phyloP scores from a whole-genome alignment of 805 yeast species.

The Saturnispora zaruensis region DNA sequence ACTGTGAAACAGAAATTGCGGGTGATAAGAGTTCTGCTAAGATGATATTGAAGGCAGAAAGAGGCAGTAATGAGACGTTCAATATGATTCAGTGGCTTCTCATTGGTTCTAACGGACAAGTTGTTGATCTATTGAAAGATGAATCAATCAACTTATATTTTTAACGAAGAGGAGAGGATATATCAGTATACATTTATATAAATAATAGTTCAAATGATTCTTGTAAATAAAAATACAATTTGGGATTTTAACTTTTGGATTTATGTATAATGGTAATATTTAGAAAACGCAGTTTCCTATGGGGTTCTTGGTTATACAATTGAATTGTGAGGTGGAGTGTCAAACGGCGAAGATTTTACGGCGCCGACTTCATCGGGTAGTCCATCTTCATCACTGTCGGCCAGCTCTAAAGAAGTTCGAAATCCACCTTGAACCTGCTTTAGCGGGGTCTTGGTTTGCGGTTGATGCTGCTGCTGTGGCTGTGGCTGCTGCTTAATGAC shows the following conservation, averaged over 20 bases:
- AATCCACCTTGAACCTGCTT: not conserved
- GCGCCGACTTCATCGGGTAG: no score
- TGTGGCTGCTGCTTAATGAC: not conserved
- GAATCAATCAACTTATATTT: conserved; percentile 6
- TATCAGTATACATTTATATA: not conserved
- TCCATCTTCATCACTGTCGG: not conserved
- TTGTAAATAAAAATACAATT: not conserved
- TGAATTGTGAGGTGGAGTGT: conserved; percentile 12
- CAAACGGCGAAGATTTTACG: conserved; percentile 11
- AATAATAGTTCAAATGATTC: not conserved
- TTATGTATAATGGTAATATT: not conserved
- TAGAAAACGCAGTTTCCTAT: not conserved
- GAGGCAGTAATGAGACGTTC: conserved; percentile 46
- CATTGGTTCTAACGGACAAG: conserved; percentile 41
- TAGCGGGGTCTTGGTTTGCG: not conserved
- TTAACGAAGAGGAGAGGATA: not conserved
- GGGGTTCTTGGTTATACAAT: not conserved
- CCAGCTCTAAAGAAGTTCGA: not conserved
- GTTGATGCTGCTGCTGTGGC: not conserved
- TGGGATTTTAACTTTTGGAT: not conserved
- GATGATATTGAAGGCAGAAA: conserved; percentile 60
- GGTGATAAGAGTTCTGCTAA: conserved; percentile 55
- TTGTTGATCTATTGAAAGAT: conserved; percentile 20
- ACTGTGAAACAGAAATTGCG: conserved; percentile 58
- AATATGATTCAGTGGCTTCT: conserved; percentile 52